These are phyloP conservation scores for Paramecium sexaurelia DNA, from an alignment of 73 alveolate species.

Conservation along the genomic window DNA sequence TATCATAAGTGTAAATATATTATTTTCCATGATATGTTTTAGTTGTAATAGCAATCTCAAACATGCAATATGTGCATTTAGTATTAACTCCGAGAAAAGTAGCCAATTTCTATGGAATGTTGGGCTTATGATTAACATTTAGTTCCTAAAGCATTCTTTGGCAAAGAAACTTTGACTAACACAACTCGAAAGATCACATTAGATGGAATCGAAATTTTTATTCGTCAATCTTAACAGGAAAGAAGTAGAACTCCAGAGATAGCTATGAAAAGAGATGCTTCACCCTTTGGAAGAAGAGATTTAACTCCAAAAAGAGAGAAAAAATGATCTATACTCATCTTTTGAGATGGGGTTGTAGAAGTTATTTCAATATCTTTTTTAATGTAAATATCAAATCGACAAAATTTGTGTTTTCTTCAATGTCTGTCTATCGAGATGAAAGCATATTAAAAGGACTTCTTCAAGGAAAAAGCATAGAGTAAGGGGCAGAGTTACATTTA, in stretches of 20 bases:
- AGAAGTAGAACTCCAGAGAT: conserved; percentile 28
- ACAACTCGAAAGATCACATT: neutral
- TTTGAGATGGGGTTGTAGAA: conserved; percentile 1
- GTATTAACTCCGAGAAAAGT: neutral
- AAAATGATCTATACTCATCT: neutral
- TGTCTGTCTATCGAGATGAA: conserved; percentile 39
- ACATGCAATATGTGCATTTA: neutral
- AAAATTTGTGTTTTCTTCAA: neutral
- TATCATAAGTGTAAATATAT: neutral
- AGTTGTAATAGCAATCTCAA: neutral
- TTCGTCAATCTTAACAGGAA: neutral
- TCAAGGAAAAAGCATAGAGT: neutral
- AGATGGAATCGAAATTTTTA: neutral
- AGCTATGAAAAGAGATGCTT: neutral
- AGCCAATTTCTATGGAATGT: neutral
- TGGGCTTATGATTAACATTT: conserved; percentile 21
- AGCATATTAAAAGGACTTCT: conserved; percentile 32
- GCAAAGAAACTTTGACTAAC: neutral
- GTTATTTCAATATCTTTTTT: conserved; percentile 52
- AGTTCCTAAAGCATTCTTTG: neutral
- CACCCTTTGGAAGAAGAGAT: neutral
- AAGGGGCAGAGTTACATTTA: neutral
- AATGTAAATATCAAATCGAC: conserved; percentile 54
- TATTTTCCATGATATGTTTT: neutral
- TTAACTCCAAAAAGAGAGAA: conserved; percentile 17